Conservation (phyloP, 208 protist genomes). For the Leptomonas seymouri region DNA sequence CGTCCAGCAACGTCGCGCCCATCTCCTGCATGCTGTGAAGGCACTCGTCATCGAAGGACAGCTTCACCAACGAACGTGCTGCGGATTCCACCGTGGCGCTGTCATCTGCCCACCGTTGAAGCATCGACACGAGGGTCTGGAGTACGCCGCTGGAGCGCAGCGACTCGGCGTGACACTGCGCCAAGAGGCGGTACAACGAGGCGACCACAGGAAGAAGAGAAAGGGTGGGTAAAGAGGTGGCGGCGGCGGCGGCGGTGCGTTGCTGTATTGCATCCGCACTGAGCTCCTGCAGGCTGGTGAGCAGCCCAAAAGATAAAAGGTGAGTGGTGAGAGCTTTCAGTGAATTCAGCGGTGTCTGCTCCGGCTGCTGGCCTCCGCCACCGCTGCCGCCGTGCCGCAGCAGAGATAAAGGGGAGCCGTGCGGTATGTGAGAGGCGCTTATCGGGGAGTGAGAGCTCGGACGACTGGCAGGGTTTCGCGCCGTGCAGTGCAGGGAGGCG, state of each 20-base stretch:
- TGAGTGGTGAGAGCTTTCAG: constrained; percentile 28
- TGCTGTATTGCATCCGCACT: constrained; percentile 9
- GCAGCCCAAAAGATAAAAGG: constrained; percentile 43
- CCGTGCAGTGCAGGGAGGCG: constrained; percentile 1
- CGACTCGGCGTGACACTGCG: constrained; percentile 13
- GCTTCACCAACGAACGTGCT: constrained; percentile 68
- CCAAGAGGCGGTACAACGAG: constrained; percentile 23
- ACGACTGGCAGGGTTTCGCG: neutral
- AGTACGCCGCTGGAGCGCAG: constrained; percentile 23
- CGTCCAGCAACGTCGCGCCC: constrained; percentile 33
- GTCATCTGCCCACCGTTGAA: constrained; percentile 37
- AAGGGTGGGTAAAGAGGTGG: neutral
- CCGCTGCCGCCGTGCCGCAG: constrained; percentile 7
- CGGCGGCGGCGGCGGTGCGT: neutral
- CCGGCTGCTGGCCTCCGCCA: neutral
- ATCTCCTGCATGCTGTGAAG: constrained; percentile 31
- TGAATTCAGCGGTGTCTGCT: neutral
- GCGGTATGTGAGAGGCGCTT: neutral
- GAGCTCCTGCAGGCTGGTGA: constrained; percentile 39
- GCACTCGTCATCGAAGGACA: constrained; percentile 62
- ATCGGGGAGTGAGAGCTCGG: constrained; percentile 1
- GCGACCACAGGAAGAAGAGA: constrained; percentile 7
- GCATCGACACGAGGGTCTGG: constrained; percentile 40
- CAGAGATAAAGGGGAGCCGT: constrained; percentile 19
- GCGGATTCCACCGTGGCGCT: constrained; percentile 53